Evolutionary conservation across 257 asterid species (phyloP), one percentile per base, ranked within the genome.

Genomic region (Linderniella brevidens): DNA sequence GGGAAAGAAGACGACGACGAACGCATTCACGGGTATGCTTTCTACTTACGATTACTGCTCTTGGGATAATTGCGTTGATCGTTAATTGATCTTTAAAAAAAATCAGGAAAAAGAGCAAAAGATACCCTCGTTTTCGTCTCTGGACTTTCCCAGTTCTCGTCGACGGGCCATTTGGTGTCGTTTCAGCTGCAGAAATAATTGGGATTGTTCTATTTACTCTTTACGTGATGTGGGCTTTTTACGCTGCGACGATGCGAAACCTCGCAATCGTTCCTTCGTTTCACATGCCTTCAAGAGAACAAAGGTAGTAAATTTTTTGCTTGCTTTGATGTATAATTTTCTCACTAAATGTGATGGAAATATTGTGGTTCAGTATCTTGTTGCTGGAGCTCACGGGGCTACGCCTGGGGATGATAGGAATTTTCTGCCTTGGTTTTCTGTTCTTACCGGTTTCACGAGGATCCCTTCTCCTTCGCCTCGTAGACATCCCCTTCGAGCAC

Each of bases 151-250:
- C 96, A 4, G 76, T 86, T 49, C 52, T 82, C 14, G 85, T 79
- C 46, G 80, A 79, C 17, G 94, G 94, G 11, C 87, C 94, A 13
- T 86, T 86, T 40, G 96, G 96, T 15, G 96, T 86, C 43, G 92
- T 82, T 35, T 72, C 96, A 11, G 96, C 96, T 5, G 86, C 82
- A 25, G 96, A 86, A 64, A 64, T 75, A 53, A 70, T 86, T 55
- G 94, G 86, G 15, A 74, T 86, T n/a, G 18, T 67, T 14, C n/a
- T 75, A 40, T 79, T 86, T 19, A 5, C 61, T 7, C 25, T 51
- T 14, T 86, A 74, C 53, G 46, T 77, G 15, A 43, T 75, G 12
- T 86, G 94, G 93, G 86, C 93, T 7, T 37, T 74, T 56, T 35
- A 49, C 35, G 71, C 71, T 25, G 65, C 57, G 20, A 67, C 77